phyloP scores from a whole-genome alignment of 2,329 filamentous ascomycete genomes.

The Exophiala alcalophila region DNA sequence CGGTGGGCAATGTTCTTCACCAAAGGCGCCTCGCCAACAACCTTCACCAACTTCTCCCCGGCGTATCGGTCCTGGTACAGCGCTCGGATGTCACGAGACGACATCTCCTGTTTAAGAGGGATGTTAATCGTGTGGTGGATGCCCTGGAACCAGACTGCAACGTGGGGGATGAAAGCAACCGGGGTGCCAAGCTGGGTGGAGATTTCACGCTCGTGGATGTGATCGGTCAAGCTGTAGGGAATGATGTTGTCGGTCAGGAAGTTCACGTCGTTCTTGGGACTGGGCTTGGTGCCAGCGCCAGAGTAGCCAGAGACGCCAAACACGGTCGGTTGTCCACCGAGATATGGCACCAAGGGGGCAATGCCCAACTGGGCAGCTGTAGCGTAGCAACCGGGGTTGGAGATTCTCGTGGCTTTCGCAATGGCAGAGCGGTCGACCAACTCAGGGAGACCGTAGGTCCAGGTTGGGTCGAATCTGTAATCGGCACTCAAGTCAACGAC shows the following conservation, averaged over 20 bases:
- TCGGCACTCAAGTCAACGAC: conserved; percentile 96
- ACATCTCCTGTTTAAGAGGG: conserved; percentile 81
- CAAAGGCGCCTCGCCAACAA: conserved; percentile 79
- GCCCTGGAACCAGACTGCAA: conserved; percentile 95
- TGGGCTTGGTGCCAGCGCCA: conserved; percentile 90
- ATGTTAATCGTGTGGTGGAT: conserved; percentile 92
- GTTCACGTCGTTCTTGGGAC: conserved; percentile 86
- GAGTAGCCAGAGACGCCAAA: conserved; percentile 95
- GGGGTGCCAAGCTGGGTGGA: conserved; percentile 69
- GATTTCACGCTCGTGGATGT: conserved; percentile 94
- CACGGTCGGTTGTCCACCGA: conserved; percentile 74
- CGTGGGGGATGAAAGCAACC: conserved; percentile 87
- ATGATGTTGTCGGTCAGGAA: conserved; percentile 83
- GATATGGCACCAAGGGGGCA: conserved; percentile 72
- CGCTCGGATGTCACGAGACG: conserved; percentile 84
- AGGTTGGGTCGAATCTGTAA: conserved; percentile 80
- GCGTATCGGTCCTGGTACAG: conserved; percentile 96
- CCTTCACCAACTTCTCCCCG: conserved; percentile 90
- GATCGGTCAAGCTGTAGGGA: conserved; percentile 85
- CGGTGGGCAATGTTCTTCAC: conserved; percentile 82
- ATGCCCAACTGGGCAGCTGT: conserved; percentile 90
- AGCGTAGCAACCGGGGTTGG: conserved; percentile 93
- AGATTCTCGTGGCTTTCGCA: conserved; percentile 73
- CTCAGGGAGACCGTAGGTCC: conserved; percentile 91
- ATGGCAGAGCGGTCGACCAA: conserved; percentile 74